Conservation (phyloP, 305 asterid species). For the Solanum hybrid region DNA sequence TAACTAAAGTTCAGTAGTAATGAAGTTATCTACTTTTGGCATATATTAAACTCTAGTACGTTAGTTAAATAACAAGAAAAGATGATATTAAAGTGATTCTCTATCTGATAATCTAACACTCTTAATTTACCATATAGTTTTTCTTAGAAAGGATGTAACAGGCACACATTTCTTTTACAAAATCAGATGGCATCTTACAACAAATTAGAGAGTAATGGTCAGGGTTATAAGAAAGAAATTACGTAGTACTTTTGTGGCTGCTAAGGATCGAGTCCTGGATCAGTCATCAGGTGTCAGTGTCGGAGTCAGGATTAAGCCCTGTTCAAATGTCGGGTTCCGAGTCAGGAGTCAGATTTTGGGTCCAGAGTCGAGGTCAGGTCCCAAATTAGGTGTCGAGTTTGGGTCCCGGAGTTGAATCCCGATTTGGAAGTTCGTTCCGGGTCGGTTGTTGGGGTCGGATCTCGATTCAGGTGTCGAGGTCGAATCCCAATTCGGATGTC, state of each 20-base stretch:
- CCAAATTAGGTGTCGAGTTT: not conserved
- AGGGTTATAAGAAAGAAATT: not conserved
- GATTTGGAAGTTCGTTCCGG: not conserved
- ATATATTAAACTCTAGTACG: not conserved
- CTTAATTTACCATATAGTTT: not conserved
- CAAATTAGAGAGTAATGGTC: not conserved
- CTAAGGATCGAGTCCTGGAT: not conserved
- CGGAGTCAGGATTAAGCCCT: not conserved
- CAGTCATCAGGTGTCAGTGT: not conserved
- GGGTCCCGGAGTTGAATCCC: not conserved
- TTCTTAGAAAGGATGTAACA: not conserved
- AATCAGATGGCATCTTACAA: not conserved
- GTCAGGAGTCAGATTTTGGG: not conserved
- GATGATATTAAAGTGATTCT: not conserved
- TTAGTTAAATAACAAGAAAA: not conserved
- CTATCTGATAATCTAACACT: not conserved
- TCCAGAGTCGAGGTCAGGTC: not conserved
- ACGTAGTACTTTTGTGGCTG: not conserved
- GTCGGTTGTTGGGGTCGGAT: not conserved
- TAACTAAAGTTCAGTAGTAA: not conserved
- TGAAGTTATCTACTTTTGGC: not conserved
- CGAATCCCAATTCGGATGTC: not conserved
- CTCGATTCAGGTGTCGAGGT: not conserved
- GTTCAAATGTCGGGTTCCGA: not conserved
- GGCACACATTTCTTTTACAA: not conserved